Evolutionary conservation across 2,329 filamentous ascomycete genomes (phyloP), one percentile per base, ranked within the genome.

Genomic region (Xylaria sp.): DNA sequence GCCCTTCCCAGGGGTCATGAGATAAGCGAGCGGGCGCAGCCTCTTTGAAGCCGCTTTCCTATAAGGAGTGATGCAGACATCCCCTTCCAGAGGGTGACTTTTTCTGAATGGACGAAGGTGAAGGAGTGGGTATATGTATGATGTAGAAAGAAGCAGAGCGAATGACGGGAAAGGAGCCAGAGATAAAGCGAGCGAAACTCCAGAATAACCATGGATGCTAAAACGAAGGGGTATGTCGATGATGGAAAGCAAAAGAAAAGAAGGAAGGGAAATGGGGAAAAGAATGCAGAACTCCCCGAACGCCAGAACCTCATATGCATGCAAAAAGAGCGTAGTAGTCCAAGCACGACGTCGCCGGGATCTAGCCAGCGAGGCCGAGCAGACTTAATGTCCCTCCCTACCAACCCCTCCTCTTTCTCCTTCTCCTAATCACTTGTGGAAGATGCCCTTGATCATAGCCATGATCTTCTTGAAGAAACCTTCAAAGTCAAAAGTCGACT

Each of bases 151-250:
- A n/a, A 18, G 39, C 23, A 7, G n/a, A 49, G 25, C 23, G 20
- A 60, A 46, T 0, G 60, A 51, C 18, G 28, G 41, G n/a, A 39
- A 57, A 18, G 13, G 49, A 31, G n/a, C 2, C 5, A 25, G 20
- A 15, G 20, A 28, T 36, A 55, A 39, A 65, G 41, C 55, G 39
- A 13, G 18, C 13, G 25, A 18, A 18, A 23, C 36, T 20, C 13
- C 31, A 25, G 46, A 20, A 36, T 13, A 12, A 59, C 13, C 18
- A 20, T 18, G 15, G 10, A 23, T 20, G 20, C n/a, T n/a, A 39
- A 58, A 67, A 61, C 49, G 64, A 67, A 41, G 54, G 64, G 64
- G 64, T 69, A 66, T 69, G 62, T n/a, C 59, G 36, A 56, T 12
- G 31, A 60, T 25, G 20, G 54, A 54, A n/a, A 41, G 10, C 7